Conservation (phyloP, 2,329 filamentous ascomycete genomes). For the Alternaria arborescens region DNA sequence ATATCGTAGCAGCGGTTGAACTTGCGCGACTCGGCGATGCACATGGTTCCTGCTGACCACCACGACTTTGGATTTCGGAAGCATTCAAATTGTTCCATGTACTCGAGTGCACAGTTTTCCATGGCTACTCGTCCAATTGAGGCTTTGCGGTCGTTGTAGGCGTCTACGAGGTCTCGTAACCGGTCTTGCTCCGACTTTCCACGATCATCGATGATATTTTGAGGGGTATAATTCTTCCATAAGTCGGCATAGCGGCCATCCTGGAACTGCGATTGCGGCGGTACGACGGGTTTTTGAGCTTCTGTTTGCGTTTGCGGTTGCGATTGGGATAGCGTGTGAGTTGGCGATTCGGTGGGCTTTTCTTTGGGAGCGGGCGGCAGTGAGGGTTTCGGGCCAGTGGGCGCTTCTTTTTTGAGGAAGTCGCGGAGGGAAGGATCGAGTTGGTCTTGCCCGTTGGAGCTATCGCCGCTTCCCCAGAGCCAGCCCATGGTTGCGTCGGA, state of each 20-base stretch:
- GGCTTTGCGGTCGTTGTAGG: constrained; percentile 82
- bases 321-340: constrained; percentile 6
- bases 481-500: constrained; percentile 63
- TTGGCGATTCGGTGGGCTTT: constrained; percentile 32
- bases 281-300: constrained; percentile 51
- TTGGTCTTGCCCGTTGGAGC: constrained; percentile 66
- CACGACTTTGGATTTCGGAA: constrained; percentile 73
- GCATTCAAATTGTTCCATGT: constrained; percentile 83
- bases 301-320: constrained; percentile 16
- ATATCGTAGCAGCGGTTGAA: constrained; percentile 90
- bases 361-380: constrained; percentile 41
- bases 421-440: constrained; percentile 85
- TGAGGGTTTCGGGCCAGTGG: constrained; percentile 67
- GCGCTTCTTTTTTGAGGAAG: constrained; percentile 84
- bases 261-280: constrained; percentile 67
- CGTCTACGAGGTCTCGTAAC: constrained; percentile 79
- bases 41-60: constrained; percentile 78
- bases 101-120: constrained; percentile 92
- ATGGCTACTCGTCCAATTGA: constrained; percentile 81
- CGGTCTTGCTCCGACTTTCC: constrained; percentile 80
- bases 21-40: constrained; percentile 75
- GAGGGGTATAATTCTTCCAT: constrained; percentile 89
- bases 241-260: constrained; percentile 83
- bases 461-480: constrained; percentile 62
- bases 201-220: constrained; percentile 72